A percentile compares a stretch with the other conserved stretches of the same genome.
These are phyloP conservation scores for Pleurozium schreberi DNA, from an alignment of 225 moss, liverwort and hornwort species.

Conservation along the genomic window DNA sequence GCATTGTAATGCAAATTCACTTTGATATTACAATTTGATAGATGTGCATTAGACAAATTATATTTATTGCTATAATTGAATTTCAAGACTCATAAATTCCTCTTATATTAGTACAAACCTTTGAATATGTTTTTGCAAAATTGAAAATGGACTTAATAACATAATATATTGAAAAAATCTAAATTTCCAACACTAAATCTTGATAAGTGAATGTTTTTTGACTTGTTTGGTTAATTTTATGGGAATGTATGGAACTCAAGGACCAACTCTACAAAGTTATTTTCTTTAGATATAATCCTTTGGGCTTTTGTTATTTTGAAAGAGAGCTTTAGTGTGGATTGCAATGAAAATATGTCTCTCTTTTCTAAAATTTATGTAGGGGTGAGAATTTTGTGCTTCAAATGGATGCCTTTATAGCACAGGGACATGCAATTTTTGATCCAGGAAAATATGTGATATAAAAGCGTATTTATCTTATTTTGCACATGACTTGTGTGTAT, in stretches of 20 bases:
- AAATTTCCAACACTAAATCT: too few species aligned
- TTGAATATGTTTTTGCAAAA: not conserved
- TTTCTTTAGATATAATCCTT: not conserved
- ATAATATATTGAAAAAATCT: too few species aligned
- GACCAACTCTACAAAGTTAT: not conserved
- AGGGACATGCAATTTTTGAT: not conserved
- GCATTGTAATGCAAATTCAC: not conserved
- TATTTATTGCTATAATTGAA: not conserved
- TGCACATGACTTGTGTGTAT: not conserved
- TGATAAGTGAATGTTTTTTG: not conserved
- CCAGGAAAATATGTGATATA: not conserved
- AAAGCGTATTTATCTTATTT: not conserved
- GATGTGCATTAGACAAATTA: not conserved
- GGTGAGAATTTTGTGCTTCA: not conserved
- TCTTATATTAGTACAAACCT: not conserved
- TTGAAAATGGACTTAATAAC: too few species aligned
- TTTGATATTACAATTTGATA: too few species aligned
- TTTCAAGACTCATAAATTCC: accelerated
- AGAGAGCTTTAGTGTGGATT: not conserved
- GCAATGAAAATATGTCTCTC: not conserved
- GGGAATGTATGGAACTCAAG: not conserved
- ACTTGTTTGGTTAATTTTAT: not conserved
- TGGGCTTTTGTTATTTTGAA: not conserved
- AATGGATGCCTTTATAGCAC: not conserved
- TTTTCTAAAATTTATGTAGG: not conserved